phyloP scores from a whole-genome alignment of 371 early-diverging fungal species.

The Mucor indicus region DNA sequence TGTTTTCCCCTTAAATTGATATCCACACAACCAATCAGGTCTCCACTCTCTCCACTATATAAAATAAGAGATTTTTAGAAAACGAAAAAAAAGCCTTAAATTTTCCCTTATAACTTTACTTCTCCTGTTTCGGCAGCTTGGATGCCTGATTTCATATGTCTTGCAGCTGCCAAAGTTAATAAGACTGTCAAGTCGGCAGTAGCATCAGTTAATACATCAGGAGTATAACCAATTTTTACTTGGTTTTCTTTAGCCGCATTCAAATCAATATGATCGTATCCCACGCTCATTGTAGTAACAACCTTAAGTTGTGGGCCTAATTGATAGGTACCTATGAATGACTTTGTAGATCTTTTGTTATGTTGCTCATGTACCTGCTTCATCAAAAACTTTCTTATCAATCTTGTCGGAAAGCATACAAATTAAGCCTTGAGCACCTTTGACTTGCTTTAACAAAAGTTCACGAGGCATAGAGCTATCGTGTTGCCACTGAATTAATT shows the following conservation, averaged over 20 bases:
- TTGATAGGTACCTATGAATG: not conserved
- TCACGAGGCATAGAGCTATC: slow-evolving; percentile 38
- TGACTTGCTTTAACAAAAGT: slow-evolving; percentile 21
- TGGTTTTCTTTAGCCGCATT: slow-evolving; percentile 43
- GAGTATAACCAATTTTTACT: slow-evolving; percentile 77
- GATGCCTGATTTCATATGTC: slow-evolving; percentile 65
- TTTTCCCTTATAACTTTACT: slow-evolving; percentile 15
- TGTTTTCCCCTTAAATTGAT: slow-evolving; percentile 72
- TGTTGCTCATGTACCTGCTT: slow-evolving; percentile 39
- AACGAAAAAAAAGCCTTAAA: not conserved
- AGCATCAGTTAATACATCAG: slow-evolving; percentile 86
- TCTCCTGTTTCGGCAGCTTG: slow-evolving; percentile 53
- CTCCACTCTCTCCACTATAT: slow-evolving; percentile 65
- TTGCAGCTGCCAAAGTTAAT: slow-evolving; percentile 69
- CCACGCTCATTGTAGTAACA: slow-evolving; percentile 75
- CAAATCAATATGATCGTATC: slow-evolving; percentile 81
- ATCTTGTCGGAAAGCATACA: slow-evolving; percentile 61
- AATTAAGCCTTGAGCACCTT: slow-evolving; percentile 15
- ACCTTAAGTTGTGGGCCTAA: slow-evolving; percentile 55
- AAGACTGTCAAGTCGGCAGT: slow-evolving; percentile 80
- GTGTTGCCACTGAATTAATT: slow-evolving; percentile 38
- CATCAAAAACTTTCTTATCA: slow-evolving; percentile 64
- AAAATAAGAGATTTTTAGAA: not conserved
- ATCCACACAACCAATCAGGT: slow-evolving; percentile 73
- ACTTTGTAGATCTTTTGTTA: not conserved